Evolutionary conservation across 106 monocot species (phyloP).

Genomic region (Allium fistulosum): DNA sequence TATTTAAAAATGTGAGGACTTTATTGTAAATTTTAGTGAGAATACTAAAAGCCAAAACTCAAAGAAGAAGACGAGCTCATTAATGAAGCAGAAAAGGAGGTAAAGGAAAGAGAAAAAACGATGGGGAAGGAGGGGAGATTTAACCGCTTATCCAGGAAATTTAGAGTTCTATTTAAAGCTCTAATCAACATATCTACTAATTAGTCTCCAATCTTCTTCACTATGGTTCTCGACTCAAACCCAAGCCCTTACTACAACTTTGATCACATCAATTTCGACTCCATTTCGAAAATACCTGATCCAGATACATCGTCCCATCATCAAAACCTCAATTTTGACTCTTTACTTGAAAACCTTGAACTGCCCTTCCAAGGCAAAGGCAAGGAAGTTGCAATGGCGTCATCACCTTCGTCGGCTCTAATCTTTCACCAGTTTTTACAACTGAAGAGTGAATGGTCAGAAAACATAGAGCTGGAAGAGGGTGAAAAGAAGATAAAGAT

Average conservation of each 20-base stretch:
- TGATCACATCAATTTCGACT: background rate
- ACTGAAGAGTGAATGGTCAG: constrained; percentile 11
- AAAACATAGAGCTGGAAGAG: constrained; percentile 8
- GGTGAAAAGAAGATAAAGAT: constrained; percentile 33
- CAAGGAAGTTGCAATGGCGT: constrained; percentile 25
- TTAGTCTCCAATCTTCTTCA: constrained; percentile 6
- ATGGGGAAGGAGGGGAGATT: no score
- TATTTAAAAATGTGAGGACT: no score
- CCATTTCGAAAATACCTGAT: background rate
- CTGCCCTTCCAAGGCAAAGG: constrained; percentile 33
- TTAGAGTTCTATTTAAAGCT: no score
- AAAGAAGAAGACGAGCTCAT: no score
- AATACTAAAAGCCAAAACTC: no score
- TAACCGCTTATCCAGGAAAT: no score
- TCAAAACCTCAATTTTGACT: constrained; percentile 92
- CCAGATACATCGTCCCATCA: constrained; percentile 4
- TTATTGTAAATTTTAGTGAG: no score
- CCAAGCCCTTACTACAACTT: background rate
- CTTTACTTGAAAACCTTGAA: constrained; percentile 73
- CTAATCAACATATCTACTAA: background rate
- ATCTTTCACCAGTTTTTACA: constrained; percentile 21
- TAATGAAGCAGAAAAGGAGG: no score
- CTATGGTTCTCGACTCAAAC: background rate
- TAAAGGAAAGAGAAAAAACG: no score
- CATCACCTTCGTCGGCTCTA: constrained; percentile 1